Evolutionary conservation across 495 filamentous ascomycete species (phyloP).

Genomic region (Hamigera avellanea): DNA sequence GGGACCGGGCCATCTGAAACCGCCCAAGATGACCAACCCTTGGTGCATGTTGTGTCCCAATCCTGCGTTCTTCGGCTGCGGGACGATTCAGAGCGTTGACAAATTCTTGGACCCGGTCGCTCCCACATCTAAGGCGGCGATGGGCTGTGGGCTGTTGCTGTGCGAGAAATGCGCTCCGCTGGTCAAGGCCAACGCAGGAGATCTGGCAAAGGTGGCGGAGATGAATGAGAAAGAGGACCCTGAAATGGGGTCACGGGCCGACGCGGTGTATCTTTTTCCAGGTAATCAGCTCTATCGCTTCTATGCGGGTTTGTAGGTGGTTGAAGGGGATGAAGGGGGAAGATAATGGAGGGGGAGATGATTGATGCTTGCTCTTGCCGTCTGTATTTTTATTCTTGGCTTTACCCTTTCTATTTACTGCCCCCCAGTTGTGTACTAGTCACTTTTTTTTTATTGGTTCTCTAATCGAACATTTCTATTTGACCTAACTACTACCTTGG

Average conservation of each 20-base stretch:
- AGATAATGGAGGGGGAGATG: no score
- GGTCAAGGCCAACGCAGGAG: slow-evolving; percentile 11
- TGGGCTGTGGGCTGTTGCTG: slow-evolving; percentile 29
- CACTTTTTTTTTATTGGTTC: no score
- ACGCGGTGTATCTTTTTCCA: slow-evolving; percentile 21
- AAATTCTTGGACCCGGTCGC: slow-evolving; percentile 6
- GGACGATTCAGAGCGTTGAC: slow-evolving; percentile 5
- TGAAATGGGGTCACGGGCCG: slow-evolving; percentile 23
- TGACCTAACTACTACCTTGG: no score
- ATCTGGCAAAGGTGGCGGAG: slow-evolving; percentile 16
- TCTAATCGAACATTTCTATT: no score
- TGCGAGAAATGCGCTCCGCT: slow-evolving; percentile 25
- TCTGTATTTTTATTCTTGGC: no score
- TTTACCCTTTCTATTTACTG: no score
- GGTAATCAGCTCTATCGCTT: slow-evolving; percentile 15
- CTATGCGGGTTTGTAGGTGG: slow-evolving; percentile 1
- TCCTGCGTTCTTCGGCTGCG: slow-evolving; percentile 25
- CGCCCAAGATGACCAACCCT: slow-evolving; percentile 6
- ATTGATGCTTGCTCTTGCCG: no score
- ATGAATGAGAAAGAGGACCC: slow-evolving; percentile 7
- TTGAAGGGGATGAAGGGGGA: no score
- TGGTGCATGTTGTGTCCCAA: slow-evolving; percentile 33
- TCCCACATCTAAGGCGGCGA: slow-evolving; percentile 1
- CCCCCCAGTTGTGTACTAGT: no score
- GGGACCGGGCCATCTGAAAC: neutral